These are phyloP conservation scores for Diaporthe caulivora DNA, from an alignment of 2,329 filamentous ascomycete genomes.

Conservation along the genomic window DNA sequence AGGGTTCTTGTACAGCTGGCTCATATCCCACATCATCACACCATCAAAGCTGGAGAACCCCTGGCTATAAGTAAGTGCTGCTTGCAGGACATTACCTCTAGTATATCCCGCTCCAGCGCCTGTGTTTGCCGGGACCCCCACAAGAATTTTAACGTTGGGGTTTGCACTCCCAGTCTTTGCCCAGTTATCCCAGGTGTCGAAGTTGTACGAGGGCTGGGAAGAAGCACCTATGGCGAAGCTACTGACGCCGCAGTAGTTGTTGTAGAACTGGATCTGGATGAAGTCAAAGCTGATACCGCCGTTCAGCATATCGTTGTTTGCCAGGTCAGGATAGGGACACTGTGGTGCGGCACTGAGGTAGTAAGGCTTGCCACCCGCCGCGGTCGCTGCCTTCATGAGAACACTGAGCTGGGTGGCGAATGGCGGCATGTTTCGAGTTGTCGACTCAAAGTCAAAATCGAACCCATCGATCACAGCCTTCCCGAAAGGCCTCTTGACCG, in stretches of 20 bases:
- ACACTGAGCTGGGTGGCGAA: slow-evolving; percentile 71
- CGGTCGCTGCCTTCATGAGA: slow-evolving; percentile 64
- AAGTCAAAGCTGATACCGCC: slow-evolving; percentile 69
- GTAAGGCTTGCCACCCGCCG: slow-evolving; percentile 63
- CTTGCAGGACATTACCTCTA: slow-evolving; percentile 57
- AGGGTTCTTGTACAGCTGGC: slow-evolving; percentile 68
- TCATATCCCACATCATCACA: slow-evolving; percentile 78
- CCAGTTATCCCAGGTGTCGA: slow-evolving; percentile 75
- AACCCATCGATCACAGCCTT: slow-evolving; percentile 77
- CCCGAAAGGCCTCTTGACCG: slow-evolving; percentile 74
- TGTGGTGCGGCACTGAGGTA: slow-evolving; percentile 76
- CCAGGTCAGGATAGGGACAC: slow-evolving; percentile 74
- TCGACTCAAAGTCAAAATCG: slow-evolving; percentile 80
- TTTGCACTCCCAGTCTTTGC: slow-evolving; percentile 69
- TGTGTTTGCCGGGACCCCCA: slow-evolving; percentile 70
- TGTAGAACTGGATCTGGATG: slow-evolving; percentile 76
- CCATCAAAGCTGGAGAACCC: slow-evolving; percentile 73
- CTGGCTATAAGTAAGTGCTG: slow-evolving; percentile 66
- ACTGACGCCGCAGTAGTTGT: slow-evolving; percentile 73
- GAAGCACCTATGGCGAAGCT: slow-evolving; percentile 59
- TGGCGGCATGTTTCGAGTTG: slow-evolving; percentile 68
- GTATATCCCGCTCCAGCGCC: slow-evolving; percentile 70
- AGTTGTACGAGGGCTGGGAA: slow-evolving; percentile 70
- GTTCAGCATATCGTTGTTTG: slow-evolving; percentile 68
- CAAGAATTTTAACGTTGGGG: slow-evolving; percentile 69